Conservation (phyloP, 495 filamentous ascomycete genomes). For the Parathielavia hyrcaniae region DNA sequence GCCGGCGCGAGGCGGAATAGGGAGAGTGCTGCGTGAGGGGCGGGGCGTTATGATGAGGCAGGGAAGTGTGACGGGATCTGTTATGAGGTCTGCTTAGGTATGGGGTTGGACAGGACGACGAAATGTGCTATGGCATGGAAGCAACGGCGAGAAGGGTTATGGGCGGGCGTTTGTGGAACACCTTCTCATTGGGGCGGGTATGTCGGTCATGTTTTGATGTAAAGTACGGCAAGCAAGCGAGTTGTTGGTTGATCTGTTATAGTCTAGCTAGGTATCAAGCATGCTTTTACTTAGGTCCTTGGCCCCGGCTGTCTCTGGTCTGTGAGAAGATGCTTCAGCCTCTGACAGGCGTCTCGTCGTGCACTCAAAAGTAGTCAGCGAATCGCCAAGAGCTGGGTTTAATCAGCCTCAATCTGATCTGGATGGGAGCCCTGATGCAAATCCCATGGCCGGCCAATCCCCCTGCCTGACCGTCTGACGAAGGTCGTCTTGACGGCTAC, state of each 20-base stretch:
- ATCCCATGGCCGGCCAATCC: neutral
- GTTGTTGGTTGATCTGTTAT: neutral
- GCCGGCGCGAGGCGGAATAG: constrained; percentile 21
- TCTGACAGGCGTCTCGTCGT: too few species aligned
- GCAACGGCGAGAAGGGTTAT: neutral
- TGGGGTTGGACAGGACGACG: neutral
- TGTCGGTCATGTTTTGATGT: neutral
- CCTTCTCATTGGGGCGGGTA: neutral
- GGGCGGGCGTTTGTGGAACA: constrained; percentile 4
- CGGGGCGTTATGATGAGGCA: neutral
- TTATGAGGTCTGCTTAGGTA: neutral
- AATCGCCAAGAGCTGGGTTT: too few species aligned
- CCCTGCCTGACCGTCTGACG: too few species aligned
- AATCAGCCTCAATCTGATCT: neutral
- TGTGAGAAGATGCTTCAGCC: too few species aligned
- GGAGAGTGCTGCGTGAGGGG: constrained; percentile 7
- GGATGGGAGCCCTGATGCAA: neutral
- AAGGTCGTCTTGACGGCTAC: neutral
- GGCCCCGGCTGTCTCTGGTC: too few species aligned
- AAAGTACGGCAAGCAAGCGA: neutral
- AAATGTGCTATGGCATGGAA: neutral
- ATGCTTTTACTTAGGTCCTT: neutral
- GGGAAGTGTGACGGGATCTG: neutral
- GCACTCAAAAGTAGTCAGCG: too few species aligned
- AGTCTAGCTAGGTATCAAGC: neutral